These are phyloP conservation scores for Pythium folliculosum DNA, from an alignment of 352 stramenopile genomes.

Conservation along the genomic window DNA sequence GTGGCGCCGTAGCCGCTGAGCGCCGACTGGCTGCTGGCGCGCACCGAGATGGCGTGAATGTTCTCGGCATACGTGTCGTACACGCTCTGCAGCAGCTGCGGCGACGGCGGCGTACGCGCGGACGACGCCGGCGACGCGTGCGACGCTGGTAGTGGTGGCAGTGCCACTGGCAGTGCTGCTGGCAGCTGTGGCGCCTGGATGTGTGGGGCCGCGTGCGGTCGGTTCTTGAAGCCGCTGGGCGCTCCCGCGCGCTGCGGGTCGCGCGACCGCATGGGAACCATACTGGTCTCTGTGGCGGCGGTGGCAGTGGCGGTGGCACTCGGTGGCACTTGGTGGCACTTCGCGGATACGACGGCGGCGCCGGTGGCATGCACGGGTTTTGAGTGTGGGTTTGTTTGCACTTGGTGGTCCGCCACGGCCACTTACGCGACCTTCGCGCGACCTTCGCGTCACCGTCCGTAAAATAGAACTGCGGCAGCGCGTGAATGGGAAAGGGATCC, in stretches of 20 bases:
- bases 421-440: constrained; percentile 14
- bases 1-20: constrained; percentile 32
- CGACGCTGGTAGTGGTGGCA: background rate
- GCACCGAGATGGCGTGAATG: constrained; percentile 32
- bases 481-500: constrained; percentile 1
- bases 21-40: constrained; percentile 38
- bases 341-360: no score
- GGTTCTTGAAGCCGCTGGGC: constrained; percentile 1
- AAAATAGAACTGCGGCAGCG: constrained; percentile 11
- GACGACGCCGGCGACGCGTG: background rate
- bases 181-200: no score
- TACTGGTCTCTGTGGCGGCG: background rate
- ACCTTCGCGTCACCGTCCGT: constrained; percentile 13
- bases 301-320: no score
- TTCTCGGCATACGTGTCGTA: constrained; percentile 34
- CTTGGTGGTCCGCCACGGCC: background rate
- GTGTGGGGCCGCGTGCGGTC: background rate
- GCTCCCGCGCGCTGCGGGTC: constrained; percentile 17
- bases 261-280: constrained; percentile 4
- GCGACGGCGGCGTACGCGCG: background rate
- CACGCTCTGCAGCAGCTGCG: constrained; percentile 22
- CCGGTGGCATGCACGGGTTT: background rate
- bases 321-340: no score
- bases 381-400: background rate
- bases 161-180: no score